Evolutionary conservation across 306 rosid species (phyloP).

Genomic region (Geum urbanum): DNA sequence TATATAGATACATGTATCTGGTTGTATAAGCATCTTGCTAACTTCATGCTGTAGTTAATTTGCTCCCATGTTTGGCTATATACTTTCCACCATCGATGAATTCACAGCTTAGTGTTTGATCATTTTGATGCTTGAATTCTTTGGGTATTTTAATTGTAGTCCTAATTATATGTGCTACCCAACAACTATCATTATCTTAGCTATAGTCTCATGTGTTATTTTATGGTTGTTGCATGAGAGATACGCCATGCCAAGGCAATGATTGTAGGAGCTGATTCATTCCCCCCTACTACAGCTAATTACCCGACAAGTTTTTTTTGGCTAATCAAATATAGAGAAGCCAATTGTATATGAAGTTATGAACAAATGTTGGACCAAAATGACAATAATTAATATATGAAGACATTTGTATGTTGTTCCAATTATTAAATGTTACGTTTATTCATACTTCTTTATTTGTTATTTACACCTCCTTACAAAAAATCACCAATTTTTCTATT

Average conservation of each 20-base stretch:
- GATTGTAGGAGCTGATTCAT: constrained; percentile 5
- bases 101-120: neutral
- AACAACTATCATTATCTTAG: constrained; percentile 8
- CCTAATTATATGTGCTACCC: neutral
- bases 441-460: too few relatives aligned
- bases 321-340: too few relatives aligned
- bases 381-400: too few relatives aligned
- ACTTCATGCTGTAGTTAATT: neutral
- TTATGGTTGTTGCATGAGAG: neutral
- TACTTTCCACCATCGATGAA: neutral
- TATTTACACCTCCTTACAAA: too few relatives aligned
- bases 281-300: neutral
- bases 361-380: too few relatives aligned
- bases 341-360: too few relatives aligned
- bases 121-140: neutral
- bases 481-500: too few relatives aligned
- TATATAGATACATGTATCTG: neutral
- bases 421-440: too few relatives aligned
- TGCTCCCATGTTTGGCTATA: neutral
- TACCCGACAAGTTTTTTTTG: neutral
- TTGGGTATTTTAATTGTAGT: neutral
- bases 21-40: neutral
- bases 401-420: neutral
- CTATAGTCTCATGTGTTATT: too few relatives aligned
- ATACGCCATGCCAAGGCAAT: constrained; percentile 4